These are phyloP conservation scores for Cenococcum geophilum DNA, from an alignment of 495 filamentous ascomycete genomes.

Conservation along the genomic window DNA sequence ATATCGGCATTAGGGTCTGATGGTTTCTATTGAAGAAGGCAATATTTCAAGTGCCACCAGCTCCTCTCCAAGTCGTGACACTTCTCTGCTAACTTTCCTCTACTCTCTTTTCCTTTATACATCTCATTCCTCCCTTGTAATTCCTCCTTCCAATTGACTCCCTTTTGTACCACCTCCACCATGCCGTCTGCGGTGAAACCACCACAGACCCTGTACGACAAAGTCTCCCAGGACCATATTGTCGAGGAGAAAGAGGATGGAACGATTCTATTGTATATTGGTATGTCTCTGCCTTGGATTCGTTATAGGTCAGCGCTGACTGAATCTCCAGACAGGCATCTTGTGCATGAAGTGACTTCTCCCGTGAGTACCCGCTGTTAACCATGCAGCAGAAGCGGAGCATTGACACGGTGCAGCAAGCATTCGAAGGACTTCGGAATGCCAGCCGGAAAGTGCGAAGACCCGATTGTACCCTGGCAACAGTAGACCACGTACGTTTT, in stretches of 20 bases:
- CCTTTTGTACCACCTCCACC: conserved; percentile 16
- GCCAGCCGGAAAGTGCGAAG: conserved; percentile 80
- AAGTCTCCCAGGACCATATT: conserved; percentile 88
- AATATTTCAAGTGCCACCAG: conserved; percentile 17
- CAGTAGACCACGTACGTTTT: conserved; percentile 82
- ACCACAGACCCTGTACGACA: conserved; percentile 93
- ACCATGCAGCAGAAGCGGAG: neutral
- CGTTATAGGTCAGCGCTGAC: conserved; percentile 3
- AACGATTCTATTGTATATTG: conserved; percentile 88
- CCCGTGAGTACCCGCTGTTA: conserved; percentile 51
- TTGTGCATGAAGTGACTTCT: conserved; percentile 97
- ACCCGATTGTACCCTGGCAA: conserved; percentile 93
- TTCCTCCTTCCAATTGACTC: conserved; percentile 6
- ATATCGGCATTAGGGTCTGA: neutral
- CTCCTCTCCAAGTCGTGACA: conserved; percentile 7
- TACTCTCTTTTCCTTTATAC: neutral
- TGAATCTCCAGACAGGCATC: conserved; percentile 64
- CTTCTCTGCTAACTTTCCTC: neutral
- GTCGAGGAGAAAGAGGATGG: conserved; percentile 91
- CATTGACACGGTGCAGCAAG: conserved; percentile 58
- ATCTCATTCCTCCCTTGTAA: conserved; percentile 1
- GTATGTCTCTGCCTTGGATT: conserved; percentile 43
- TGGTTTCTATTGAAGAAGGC: neutral
- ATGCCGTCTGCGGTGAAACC: conserved; percentile 76
- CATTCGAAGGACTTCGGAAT: conserved; percentile 89